Evolutionary conservation across 768 basidiomycete species (phyloP), one percentile per base, ranked within the genome.

Genomic region (Leccinum variicolor): DNA sequence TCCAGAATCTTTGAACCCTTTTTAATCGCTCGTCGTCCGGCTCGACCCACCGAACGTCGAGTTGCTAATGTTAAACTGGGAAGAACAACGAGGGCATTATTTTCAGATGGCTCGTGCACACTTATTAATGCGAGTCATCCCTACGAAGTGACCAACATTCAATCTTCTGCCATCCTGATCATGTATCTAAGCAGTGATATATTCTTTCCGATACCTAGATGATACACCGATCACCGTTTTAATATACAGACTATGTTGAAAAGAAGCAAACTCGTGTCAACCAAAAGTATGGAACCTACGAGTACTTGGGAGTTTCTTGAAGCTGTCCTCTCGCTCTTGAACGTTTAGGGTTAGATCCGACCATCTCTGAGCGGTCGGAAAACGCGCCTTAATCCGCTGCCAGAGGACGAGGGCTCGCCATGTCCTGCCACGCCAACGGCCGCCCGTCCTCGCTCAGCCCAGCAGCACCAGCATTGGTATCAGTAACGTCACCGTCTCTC

Each of bases 391-490:
- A 10, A 29, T 29, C 29, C 31, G 11, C 13, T 13, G 31, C 31
- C 6, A 34, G 33, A 29, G 1, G 29, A 29, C 29, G 29, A 29
- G 29, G 29, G 10, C 81, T 82, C 6, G 84, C 87, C 47, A 94
- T 83, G 60, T 94, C 92, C 67, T 88, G 79, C 84, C 87, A 90
- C 3, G 81, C 81, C 61, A 88, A 65, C 15, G 41, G 39, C 26
- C 79, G 83, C 39, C 80, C 63, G 3, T 66, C 67, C 43, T 66
- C 63, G 34, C 47, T 62, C 17, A 75, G 58, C 9, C 28, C 28
- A 9, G 28, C 28, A 28, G 28, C 28, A 28, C 64, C 76, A 36
- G 71, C 77, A 4, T 48, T 14, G 46, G 34, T 72, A 79, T 25
- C 23, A 25, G 25, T 25, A 25, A 2, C 25, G 63, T 87, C 84